Conservation (phyloP, 768 basidiomycete species). For the Termitomyces eurrhizus region DNA sequence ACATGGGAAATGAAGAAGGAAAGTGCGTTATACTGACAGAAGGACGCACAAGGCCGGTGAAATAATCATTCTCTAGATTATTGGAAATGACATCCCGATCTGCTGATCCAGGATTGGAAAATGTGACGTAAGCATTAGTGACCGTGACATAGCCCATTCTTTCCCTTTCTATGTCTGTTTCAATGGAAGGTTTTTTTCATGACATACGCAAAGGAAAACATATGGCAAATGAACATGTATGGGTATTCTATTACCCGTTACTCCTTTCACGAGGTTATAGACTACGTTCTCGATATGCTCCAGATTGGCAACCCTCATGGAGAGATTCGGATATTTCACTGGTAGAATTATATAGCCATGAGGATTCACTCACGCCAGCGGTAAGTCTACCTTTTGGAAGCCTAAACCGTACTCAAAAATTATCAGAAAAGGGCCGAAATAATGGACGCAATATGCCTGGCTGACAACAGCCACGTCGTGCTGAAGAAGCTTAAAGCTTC, state of each 20-base stretch:
- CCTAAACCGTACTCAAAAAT: neutral
- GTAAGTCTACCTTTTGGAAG: neutral
- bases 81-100: too few species aligned
- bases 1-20: too few species aligned
- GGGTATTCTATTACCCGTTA: too few species aligned
- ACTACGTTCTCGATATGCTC: too few species aligned
- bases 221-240: neutral
- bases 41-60: too few species aligned
- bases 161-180: neutral
- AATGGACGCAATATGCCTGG: constrained; percentile 1
- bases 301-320: constrained; percentile 2
- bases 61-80: too few species aligned
- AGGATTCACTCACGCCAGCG: neutral
- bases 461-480: constrained; percentile 4
- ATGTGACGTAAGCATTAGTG: too few species aligned
- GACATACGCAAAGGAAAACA: neutral
- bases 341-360: neutral
- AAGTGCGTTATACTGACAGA: too few species aligned
- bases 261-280: neutral
- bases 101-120: too few species aligned
- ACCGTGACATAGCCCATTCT: too few species aligned
- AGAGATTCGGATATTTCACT: neutral
- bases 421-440: neutral
- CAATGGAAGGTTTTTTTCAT: neutral
- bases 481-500: constrained; percentile 1